phyloP scores from a whole-genome alignment of 371 early-diverging fungal species.

The Blakeslea trispora region DNA sequence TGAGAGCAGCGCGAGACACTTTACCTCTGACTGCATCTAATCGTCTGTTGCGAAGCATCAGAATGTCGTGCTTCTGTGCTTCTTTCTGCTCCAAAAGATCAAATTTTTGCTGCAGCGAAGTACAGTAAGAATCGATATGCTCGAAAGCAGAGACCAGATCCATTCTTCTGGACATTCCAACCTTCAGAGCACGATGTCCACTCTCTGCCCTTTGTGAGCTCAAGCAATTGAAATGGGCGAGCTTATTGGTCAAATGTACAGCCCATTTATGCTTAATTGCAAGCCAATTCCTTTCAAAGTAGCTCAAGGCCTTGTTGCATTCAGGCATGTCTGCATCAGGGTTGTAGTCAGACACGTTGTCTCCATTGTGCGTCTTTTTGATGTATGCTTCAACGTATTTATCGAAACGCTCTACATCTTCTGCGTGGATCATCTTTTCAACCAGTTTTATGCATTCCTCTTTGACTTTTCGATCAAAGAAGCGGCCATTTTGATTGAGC shows the following conservation, averaged over 20 bases:
- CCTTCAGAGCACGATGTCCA: background rate
- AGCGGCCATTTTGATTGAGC: background rate
- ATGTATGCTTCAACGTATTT: background rate
- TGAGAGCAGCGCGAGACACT: background rate
- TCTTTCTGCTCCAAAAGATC: background rate
- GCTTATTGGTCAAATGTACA: background rate
- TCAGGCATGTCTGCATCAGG: background rate
- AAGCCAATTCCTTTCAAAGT: background rate
- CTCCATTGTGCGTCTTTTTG: background rate
- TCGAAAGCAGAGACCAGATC: background rate
- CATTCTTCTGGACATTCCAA: background rate
- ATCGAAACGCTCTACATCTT: background rate
- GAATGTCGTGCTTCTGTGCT: background rate
- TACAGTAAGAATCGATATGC: background rate
- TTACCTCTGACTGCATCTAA: background rate
- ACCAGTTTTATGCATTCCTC: background rate
- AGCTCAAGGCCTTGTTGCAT: background rate
- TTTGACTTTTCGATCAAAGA: background rate
- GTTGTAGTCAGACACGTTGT: background rate
- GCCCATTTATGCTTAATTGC: background rate
- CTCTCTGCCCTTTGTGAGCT: background rate
- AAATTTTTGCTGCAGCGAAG: background rate
- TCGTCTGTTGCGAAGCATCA: background rate
- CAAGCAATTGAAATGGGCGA: background rate
- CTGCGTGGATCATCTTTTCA: background rate